Evolutionary conservation across 2,329 filamentous ascomycete genomes (phyloP).

Genomic region (Fusarium cicatricum): DNA sequence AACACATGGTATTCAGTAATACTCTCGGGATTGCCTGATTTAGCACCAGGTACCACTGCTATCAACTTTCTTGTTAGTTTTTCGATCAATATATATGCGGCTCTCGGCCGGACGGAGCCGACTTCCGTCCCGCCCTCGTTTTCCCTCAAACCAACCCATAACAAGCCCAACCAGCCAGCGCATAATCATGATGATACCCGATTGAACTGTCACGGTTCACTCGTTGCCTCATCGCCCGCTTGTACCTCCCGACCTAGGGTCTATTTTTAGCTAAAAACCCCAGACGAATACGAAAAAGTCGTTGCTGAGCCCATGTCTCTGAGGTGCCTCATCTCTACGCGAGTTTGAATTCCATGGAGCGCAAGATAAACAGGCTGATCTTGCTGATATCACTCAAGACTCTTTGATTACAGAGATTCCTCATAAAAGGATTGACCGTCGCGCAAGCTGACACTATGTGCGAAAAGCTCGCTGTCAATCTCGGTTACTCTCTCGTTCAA

Average conservation of each 20-base stretch:
- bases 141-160: background rate
- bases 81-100: slow-evolving; percentile 2
- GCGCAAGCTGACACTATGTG: background rate
- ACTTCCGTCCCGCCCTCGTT: slow-evolving; percentile 16
- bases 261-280: background rate
- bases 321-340: background rate
- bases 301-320: background rate
- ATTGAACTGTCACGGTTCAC: background rate
- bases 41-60: background rate
- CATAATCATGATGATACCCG: slow-evolving; percentile 23
- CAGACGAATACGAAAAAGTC: background rate
- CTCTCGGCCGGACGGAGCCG: slow-evolving; percentile 22
- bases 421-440: background rate
- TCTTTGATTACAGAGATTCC: background rate
- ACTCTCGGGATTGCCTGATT: background rate
- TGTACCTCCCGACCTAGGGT: background rate
- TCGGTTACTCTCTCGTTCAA: background rate
- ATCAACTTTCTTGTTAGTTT: no score
- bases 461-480: background rate
- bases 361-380: background rate
- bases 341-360: slow-evolving; percentile 8
- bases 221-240: slow-evolving; percentile 13
- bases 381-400: background rate
- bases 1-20: background rate
- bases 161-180: slow-evolving; percentile 1